Base-by-base conservation (phyloP, 1,139 yeast species). In the Pichia sp. region DNA sequence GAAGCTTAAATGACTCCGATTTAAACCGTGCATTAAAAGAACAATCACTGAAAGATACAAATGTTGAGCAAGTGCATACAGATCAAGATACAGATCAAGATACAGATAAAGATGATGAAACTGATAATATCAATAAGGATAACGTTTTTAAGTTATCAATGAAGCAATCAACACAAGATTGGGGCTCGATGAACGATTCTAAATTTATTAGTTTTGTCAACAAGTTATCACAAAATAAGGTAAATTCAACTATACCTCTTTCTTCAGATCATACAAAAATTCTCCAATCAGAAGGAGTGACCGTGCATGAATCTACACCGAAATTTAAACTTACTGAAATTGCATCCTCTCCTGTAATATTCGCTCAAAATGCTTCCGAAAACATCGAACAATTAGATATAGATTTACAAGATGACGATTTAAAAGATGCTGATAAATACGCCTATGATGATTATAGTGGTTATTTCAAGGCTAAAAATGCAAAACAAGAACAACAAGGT, bases 401-500 rank as follows among this genome's bases (percentile, higher is more conserved):
- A 8, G 38, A 41, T 20, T 9, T 38, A 15, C 28, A 33, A 25
- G 23, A 35, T 35, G 3, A 34, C 37, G 49, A 44, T n/a, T 35
- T 41, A 3, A 35, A 38, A 35, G 41, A 36, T 11, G 62, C 66
- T 19, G 70, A 68, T 1, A 66, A 66, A 11, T 74, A 73, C 42
- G 66, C 63, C n/a, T 85, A 82, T 65, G 88, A 86, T 6, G 89
- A 78, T 48, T 84, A 76, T 56, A 76, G 64, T 5, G 66, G 76
- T 1, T 89, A 89, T 55, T 82, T 88, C 53, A 68, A 68, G 9
- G 74, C 80, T 50, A 89, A 89, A 56, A 72, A 68, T 24, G 51
- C 60, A 26, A 83, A 83, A 54, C 95, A 89, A 50, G 85, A 76
- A 54, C 65, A 70, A 40, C 78, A 80, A 45, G 95, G 82, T 57